Conservation (phyloP, 306 rosid species). For the Pyrus communis region DNA sequence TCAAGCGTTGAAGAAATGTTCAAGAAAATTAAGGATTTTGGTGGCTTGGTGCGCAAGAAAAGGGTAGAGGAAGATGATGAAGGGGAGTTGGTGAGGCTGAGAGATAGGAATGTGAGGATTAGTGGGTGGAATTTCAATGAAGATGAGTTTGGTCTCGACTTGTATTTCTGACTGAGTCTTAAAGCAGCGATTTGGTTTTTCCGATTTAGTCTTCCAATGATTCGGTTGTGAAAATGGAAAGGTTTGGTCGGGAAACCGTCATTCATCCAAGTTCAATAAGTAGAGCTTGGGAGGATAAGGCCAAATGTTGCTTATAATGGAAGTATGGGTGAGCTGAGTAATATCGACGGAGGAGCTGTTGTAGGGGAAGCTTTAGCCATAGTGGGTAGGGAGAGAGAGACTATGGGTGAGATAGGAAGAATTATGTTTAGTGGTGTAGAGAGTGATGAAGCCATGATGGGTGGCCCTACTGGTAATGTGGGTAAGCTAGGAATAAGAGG, state of each 20-base stretch:
- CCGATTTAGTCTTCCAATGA: background rate
- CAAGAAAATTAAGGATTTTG: background rate
- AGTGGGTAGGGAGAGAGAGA: background rate
- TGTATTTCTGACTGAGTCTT: conserved; percentile 31
- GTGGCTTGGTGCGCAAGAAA: background rate
- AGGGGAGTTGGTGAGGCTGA: background rate
- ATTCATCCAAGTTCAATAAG: conserved; percentile 6
- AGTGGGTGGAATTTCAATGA: conserved; percentile 71
- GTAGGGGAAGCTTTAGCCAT: too few species aligned
- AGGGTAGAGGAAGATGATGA: conserved; percentile 8
- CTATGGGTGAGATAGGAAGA: background rate
- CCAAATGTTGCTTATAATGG: too few species aligned
- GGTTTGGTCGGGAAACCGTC: conserved; percentile 22
- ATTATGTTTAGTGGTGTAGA: too few species aligned
- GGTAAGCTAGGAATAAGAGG: background rate
- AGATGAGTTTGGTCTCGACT: conserved; percentile 45
- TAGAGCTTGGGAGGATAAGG: background rate
- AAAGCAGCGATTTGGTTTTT: background rate
- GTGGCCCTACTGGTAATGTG: background rate
- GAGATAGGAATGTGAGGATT: conserved; percentile 31
- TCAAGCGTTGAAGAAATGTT: conserved; percentile 52
- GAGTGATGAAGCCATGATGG: background rate
- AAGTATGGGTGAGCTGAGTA: too few species aligned
- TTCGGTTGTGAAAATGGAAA: conserved; percentile 13
- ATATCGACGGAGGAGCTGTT: too few species aligned